Base-by-base conservation (phyloP, 805 yeast genomes). In the Kodamaea sagamina region DNA sequence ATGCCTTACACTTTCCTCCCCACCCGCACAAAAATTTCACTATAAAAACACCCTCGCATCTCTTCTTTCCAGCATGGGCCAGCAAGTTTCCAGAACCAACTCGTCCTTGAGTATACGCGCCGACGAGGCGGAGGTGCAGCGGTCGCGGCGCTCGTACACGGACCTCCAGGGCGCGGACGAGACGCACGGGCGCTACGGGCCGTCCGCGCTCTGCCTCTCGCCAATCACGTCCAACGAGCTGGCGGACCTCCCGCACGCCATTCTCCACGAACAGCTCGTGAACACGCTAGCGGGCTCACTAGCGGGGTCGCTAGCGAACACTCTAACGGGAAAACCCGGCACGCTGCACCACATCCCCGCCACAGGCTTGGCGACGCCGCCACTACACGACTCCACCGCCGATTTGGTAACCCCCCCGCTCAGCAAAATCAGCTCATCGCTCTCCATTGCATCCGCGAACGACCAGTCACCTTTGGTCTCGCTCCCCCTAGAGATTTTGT, bases 401-500 rank as follows among this genome's bases (percentile, higher is more conserved):
- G 34, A 15, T 4, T n/a, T 29, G 21, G 19, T 19, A 7, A 15
- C 38, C 9, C 19, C 38, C 7, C 27, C 27, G n/a, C 26, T 35
- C 10, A 21, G 13, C 28, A 35, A 35, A 13, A 35, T 12, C 3
- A 28, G 27, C 2, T 35, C 38, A 4, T 21, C 38, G 5, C 25
- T 35, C 18, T 35, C 38, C 11, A 35, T 35, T 8, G 39, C 29
- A 2, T 13, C 39, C 25, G 26, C n/a, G 12, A 36, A 26, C 38
- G 37, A 42, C 22, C 44, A 31, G 32, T 42, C 48, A 9, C 53
- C 53, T 4, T 48, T 50, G 28, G 36, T 50, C 18, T 63, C 68
- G 32, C 60, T 79, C 36, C 86, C 86, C 2, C 65, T 81, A 7
- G 86, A 80, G 53, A 75, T 80, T 45, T 63, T 78, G 32, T 72